These are phyloP conservation scores for Firmiana major DNA, from an alignment of 345 rosid species.

Conservation along the genomic window DNA sequence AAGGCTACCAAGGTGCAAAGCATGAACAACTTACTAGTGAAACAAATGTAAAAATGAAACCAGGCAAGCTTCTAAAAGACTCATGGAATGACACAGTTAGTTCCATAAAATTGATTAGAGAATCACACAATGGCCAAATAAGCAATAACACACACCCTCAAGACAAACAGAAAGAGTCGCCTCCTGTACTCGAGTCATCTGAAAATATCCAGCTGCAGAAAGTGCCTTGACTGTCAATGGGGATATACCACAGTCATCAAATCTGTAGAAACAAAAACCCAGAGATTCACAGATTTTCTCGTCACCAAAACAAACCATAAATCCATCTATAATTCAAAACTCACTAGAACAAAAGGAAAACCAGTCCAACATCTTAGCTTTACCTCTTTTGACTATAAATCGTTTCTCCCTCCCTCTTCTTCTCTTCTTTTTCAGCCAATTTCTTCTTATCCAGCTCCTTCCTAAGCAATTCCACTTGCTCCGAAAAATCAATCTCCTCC, in stretches of 20 bases:
- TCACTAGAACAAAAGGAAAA: neutral
- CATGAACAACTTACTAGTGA: neutral
- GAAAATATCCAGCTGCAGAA: slow-evolving; percentile 69
- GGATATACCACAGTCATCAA: slow-evolving; percentile 77
- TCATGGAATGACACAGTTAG: neutral
- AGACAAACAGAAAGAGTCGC: slow-evolving; percentile 69
- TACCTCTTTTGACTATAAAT: slow-evolving; percentile 66
- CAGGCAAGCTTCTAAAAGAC: neutral
- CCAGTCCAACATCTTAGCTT: neutral
- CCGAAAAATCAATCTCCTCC: slow-evolving; percentile 46
- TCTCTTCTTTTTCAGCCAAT: slow-evolving; percentile 33
- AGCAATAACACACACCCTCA: slow-evolving; percentile 53
- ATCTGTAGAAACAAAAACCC: slow-evolving; percentile 40
- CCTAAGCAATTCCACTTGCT: slow-evolving; percentile 55
- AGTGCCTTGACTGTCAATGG: slow-evolving; percentile 80
- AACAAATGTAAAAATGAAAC: neutral
- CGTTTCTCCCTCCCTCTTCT: slow-evolving; percentile 33
- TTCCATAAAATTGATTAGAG: neutral
- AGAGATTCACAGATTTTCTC: slow-evolving; percentile 10
- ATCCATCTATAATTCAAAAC: neutral
- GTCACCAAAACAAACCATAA: neutral
- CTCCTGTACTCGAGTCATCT: slow-evolving; percentile 87
- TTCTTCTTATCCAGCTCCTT: slow-evolving; percentile 51
- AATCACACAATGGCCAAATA: neutral
- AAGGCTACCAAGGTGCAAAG: neutral